Evolutionary conservation across 768 basidiomycete species (phyloP), one percentile per base, ranked within the genome.

Genomic region (Podaxis sp.): DNA sequence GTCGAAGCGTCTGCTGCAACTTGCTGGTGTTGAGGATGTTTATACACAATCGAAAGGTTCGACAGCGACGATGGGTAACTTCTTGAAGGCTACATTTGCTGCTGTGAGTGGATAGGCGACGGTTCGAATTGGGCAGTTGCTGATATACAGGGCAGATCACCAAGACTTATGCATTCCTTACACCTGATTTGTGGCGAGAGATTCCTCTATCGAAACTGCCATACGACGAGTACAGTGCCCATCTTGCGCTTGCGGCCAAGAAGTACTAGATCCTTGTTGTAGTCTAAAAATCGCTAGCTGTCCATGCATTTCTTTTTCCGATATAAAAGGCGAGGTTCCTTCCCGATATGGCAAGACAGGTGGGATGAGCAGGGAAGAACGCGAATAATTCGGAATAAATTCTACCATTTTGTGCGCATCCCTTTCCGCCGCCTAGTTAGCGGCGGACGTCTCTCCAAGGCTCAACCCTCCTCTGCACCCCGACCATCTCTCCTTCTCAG

Each of bases 11-110:
- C 82, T 99, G 70, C 80, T 99, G 65, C 96, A 99, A 78, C 84
- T 98, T 70, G 97, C 97, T 71, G 97, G 97, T 83, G 87, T 99
- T 64, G 87, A 95, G 79, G 97, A 99, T 76, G 88, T 86, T 73
- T 99, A 99, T 84, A 98, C 96, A 59, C 93, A 96, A 76, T 89
- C 96, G 58, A 96, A 95, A 79, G 97, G 97, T 71, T 95, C 93
- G 66, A 99, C 97, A 50, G 95, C 96, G 27, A 99, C 97, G 62
- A 95, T 95, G 93, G 93, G 93, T 71, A 96, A 96, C 81, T 96
- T 98, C 86, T 87, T 97, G 79, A 97, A 98, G 78, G 95, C 95
- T 57, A 95, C 94, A 54, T 95, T 97, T 71, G 90, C 85, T 71
- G 91, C 93, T 38, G 91, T 95, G 74, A 55, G 90, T 81, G 1